Percentiles rank a stretch among this genome's conserved stretches.
These are phyloP conservation scores for Physocladia obscura DNA, from an alignment of 192 early-diverging fungal genomes.

Conservation along the genomic window DNA sequence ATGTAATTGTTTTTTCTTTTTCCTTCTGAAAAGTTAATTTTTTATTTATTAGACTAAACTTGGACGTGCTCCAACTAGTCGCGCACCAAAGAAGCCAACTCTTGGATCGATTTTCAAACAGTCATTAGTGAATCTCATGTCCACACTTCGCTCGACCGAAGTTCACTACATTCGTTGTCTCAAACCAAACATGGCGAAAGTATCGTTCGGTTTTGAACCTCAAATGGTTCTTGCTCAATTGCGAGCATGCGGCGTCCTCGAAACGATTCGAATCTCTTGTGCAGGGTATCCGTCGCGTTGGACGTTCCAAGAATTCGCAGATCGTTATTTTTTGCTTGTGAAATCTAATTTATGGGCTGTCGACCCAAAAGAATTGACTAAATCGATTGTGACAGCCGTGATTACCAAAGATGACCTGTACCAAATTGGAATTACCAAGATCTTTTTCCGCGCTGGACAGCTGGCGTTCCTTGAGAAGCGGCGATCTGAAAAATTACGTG, in stretches of 20 bases:
- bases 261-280: constrained; percentile 98
- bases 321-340: constrained; percentile 68
- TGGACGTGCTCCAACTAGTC: constrained; percentile 34
- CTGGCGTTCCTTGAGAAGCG: constrained; percentile 86
- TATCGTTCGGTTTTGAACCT: constrained; percentile 85
- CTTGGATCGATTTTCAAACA: constrained; percentile 87
- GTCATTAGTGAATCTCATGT: constrained; percentile 75
- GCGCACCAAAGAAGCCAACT: constrained; percentile 74
- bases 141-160: constrained; percentile 83
- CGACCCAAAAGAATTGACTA: constrained; percentile 51
- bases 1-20: neutral
- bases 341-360: constrained; percentile 55
- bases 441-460: constrained; percentile 98
- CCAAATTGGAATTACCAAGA: constrained; percentile 92
- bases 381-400: constrained; percentile 52
- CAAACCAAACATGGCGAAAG: constrained; percentile 91
- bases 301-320: constrained; percentile 87
- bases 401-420: constrained; percentile 84
- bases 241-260: constrained; percentile 97
- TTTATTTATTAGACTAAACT: constrained; percentile 10
- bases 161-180: constrained; percentile 93
- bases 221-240: constrained; percentile 86
- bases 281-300: constrained; percentile 91
- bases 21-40: neutral
- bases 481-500: constrained; percentile 64